Evolutionary conservation across 1,284 basidiomycete genomes (phyloP).

Genomic region (Sporisorium sorghi): DNA sequence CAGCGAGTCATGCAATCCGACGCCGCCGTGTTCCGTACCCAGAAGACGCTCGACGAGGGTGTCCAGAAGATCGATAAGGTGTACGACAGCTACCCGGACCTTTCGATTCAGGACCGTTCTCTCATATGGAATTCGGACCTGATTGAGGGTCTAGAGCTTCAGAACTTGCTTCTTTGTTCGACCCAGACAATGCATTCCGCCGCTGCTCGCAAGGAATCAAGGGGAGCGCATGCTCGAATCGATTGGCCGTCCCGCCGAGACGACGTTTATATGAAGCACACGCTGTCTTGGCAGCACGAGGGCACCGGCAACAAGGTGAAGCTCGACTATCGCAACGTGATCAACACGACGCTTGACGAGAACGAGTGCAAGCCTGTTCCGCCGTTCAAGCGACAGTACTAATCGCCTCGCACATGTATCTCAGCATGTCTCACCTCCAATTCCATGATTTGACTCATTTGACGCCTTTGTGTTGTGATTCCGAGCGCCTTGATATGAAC

Average conservation of each 20-base stretch:
- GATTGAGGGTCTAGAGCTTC: constrained; percentile 94
- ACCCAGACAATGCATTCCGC: constrained; percentile 95
- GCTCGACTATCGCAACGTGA: constrained; percentile 89
- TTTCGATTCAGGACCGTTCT: constrained; percentile 95
- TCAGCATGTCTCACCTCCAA: neutral
- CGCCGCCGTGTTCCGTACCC: constrained; percentile 78
- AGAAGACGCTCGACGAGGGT: constrained; percentile 89
- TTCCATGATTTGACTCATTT: constrained; percentile 1
- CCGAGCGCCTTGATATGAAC: constrained; percentile 4
- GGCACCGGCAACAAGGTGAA: constrained; percentile 79
- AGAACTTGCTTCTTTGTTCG: constrained; percentile 93
- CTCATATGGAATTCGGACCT: constrained; percentile 95
- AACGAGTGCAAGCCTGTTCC: constrained; percentile 82
- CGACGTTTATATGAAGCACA: constrained; percentile 74
- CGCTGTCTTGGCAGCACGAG: constrained; percentile 60
- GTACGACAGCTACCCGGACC: constrained; percentile 86
- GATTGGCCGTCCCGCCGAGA: constrained; percentile 92
- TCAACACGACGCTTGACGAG: constrained; percentile 87
- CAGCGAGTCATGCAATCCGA: constrained; percentile 95
- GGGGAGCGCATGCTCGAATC: constrained; percentile 97
- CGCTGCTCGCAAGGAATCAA: constrained; percentile 94
- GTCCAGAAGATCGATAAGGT: constrained; percentile 86
- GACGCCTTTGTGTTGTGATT: neutral
- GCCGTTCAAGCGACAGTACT: constrained; percentile 66
- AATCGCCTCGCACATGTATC: neutral